phyloP scores from a whole-genome alignment of 805 yeast species.

The Citeromyces matritensis region DNA sequence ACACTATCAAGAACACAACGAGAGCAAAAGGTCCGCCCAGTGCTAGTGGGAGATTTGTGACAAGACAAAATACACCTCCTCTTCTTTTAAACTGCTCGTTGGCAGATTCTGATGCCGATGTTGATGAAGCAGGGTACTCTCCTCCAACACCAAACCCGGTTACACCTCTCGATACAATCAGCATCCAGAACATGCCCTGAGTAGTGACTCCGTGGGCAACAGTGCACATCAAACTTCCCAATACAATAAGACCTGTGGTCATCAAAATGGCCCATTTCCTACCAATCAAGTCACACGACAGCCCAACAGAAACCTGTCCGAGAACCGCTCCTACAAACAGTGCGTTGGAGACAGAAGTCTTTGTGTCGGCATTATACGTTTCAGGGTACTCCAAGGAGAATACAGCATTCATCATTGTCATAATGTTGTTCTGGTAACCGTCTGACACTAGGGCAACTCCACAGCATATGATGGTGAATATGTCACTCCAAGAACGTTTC shows the following conservation, averaged over 20 bases:
- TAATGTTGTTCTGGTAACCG: constrained; percentile 63
- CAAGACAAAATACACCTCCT: constrained; percentile 51
- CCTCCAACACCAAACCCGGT: constrained; percentile 75
- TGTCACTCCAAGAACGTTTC: constrained; percentile 13
- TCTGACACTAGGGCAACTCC: constrained; percentile 69
- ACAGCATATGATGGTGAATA: constrained; percentile 40
- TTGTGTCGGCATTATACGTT: constrained; percentile 24
- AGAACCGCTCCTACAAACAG: constrained; percentile 55
- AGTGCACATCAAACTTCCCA: constrained; percentile 54
- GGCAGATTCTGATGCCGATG: constrained; percentile 60
- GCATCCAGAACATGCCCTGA: constrained; percentile 62
- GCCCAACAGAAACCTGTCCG: constrained; percentile 55
- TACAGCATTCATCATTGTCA: constrained; percentile 53
- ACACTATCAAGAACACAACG: constrained; percentile 51
- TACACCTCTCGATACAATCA: constrained; percentile 58
- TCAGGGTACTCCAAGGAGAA: constrained; percentile 32
- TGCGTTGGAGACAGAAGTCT: constrained; percentile 57
- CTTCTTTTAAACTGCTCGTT: constrained; percentile 46
- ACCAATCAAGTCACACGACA: constrained; percentile 50
- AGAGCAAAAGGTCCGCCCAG: constrained; percentile 73
- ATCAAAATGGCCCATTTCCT: constrained; percentile 57
- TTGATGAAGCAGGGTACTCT: constrained; percentile 58
- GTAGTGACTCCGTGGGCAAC: constrained; percentile 49
- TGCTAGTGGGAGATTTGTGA: constrained; percentile 59
- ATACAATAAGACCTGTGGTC: constrained; percentile 44